These are phyloP conservation scores for Mallotus japonicus DNA, from an alignment of 441 rosid species.

Conservation along the genomic window DNA sequence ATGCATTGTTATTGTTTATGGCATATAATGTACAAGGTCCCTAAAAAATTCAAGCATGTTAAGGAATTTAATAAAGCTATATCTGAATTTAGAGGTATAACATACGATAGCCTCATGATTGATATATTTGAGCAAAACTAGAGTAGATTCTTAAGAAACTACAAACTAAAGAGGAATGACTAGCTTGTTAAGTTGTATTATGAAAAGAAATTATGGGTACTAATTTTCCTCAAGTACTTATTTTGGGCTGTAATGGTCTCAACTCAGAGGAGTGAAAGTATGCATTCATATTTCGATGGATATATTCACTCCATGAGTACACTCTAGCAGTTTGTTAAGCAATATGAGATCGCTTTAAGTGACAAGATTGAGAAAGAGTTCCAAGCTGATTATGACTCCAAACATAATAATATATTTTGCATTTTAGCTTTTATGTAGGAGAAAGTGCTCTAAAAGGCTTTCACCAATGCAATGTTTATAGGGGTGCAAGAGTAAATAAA, in stretches of 20 bases:
- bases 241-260: not conserved
- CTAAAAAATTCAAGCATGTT: not conserved
- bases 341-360: not conserved
- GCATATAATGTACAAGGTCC: not conserved
- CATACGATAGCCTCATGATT: not conserved
- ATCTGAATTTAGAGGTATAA: not conserved
- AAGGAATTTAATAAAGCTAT: not conserved
- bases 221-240: not conserved
- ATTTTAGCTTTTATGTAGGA: too few species aligned
- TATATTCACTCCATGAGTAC: not conserved
- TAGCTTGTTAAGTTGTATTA: not conserved
- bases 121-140: not conserved
- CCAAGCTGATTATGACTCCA: not conserved
- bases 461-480: too few species aligned
- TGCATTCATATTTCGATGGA: not conserved
- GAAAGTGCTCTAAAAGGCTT: too few species aligned
- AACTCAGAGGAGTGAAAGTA: not conserved
- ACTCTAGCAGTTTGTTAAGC: too few species aligned
- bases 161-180: not conserved
- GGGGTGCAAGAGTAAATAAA: too few species aligned
- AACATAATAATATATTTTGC: too few species aligned
- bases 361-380: not conserved
- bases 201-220: not conserved
- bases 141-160: not conserved
- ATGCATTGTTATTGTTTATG: not conserved